Evolutionary conservation across 2,329 filamentous ascomycete genomes (phyloP).

Genomic region (Trichophyton rubrum): DNA sequence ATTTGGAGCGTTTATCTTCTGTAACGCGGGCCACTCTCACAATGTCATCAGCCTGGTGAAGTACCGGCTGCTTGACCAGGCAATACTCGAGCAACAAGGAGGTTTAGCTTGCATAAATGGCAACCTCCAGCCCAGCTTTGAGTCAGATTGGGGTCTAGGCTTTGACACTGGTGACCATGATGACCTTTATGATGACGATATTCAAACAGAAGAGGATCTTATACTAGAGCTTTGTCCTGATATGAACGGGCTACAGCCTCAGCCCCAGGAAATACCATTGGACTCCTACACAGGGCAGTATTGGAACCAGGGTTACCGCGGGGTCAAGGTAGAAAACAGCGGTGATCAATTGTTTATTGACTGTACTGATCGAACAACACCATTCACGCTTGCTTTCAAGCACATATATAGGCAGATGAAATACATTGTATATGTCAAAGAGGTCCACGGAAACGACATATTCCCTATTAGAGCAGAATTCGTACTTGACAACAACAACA

Average conservation of each 20-base stretch:
- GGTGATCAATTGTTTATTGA: constrained; percentile 22
- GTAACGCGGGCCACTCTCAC: not conserved
- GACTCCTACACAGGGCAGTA: not conserved
- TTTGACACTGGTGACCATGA: not conserved
- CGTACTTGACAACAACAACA: constrained; percentile 12
- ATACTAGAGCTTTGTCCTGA: not conserved
- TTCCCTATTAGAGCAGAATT: constrained; percentile 15
- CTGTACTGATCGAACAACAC: constrained; percentile 22
- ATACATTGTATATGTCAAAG: constrained; percentile 18
- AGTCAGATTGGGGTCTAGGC: not conserved
- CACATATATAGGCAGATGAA: constrained; percentile 19
- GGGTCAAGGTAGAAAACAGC: constrained; percentile 17
- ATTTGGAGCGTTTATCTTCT: not conserved
- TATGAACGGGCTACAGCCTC: not conserved
- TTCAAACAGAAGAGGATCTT: not conserved
- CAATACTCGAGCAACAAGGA: constrained; percentile 17
- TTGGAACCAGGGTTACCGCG: constrained; percentile 16
- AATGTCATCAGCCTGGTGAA: not conserved
- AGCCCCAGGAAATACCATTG: not conserved
- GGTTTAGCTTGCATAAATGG: not conserved
- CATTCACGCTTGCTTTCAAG: constrained; percentile 22
- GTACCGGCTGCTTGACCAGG: constrained; percentile 14
- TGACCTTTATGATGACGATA: not conserved
- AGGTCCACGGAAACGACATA: constrained; percentile 11
- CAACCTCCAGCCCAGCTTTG: not conserved